phyloP scores from a whole-genome alignment of 2,329 filamentous ascomycete species.

The Colletotrichum sp. region DNA sequence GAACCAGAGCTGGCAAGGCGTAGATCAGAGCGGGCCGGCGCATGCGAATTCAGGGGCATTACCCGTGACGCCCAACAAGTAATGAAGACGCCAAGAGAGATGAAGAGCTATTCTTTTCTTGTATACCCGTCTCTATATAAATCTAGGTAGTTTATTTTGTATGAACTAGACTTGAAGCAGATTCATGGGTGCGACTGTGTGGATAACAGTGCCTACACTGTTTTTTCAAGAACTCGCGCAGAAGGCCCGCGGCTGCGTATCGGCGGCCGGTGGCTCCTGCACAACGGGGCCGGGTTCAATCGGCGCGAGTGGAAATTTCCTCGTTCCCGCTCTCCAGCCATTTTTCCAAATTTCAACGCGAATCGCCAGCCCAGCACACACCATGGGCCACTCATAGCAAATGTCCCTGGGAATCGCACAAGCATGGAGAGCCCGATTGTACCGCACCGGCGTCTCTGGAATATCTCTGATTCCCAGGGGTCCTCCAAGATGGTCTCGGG shows the following conservation, averaged over 20 bases:
- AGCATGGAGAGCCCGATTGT: slow-evolving; percentile 45
- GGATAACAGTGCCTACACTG: background rate
- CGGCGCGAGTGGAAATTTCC: slow-evolving; percentile 20
- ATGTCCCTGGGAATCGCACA: slow-evolving; percentile 52
- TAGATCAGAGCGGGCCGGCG: slow-evolving; percentile 58
- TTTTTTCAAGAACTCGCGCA: background rate
- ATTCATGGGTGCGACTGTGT: background rate
- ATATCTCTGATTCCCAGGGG: slow-evolving; percentile 23
- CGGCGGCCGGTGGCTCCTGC: background rate
- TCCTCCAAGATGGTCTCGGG: slow-evolving; percentile 17
- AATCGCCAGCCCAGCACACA: slow-evolving; percentile 20
- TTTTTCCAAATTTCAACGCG: background rate
- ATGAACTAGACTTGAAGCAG: background rate
- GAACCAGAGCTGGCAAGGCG: slow-evolving; percentile 52
- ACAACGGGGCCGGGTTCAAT: slow-evolving; percentile 2
- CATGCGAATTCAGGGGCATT: slow-evolving; percentile 32
- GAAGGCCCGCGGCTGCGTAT: background rate
- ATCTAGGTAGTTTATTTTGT: background rate
- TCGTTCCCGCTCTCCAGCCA: background rate
- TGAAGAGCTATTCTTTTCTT: slow-evolving; percentile 10
- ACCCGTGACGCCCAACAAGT: slow-evolving; percentile 6
- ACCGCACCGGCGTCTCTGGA: slow-evolving; percentile 29
- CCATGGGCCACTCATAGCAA: slow-evolving; percentile 45
- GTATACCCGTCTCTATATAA: slow-evolving; percentile 20
- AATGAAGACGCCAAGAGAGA: background rate